Evolutionary conservation across 208 protist species (phyloP), one percentile per base, ranked within the genome.

Genomic region (Entamoeba invadens): DNA sequence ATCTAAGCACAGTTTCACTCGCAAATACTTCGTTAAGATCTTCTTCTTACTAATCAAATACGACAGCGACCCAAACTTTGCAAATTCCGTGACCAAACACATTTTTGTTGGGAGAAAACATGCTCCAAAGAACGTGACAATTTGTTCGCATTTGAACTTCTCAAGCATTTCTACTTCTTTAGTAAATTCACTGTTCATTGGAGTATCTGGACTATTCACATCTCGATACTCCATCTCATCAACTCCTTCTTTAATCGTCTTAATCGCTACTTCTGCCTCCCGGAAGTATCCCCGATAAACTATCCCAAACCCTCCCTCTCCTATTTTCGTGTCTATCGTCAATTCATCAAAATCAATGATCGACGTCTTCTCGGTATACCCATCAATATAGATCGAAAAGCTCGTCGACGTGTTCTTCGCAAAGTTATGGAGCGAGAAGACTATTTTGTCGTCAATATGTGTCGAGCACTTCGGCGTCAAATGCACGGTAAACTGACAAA

Each of bases 81-180:
- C 45, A 91, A 93, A 96, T 92, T 96, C 96, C 3, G 95, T 96
- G 2, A 96, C 93, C 42, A 96, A 93, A 46, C 93, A 94, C 16
- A 96, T 51, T 45, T 96, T 95, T 45, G 93, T 94, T 50, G 94
- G 92, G 44, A 94, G 18, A 16, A 95, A 96, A 38, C 94, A 96
- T 14, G 94, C 96, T 31, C 95, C 96, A 95, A 96, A 96, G 51
- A 96, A 95, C 16, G 95, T 94, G 3, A 96, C 92, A 31, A 96
- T 95, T 45, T 96, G 95, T 35, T 95, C 95, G 77, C 96, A 95
- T 46, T 94, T 57, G n/a, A 96, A 45, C 44, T 91, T 92, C 10
- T 50, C 93, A 1, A 96, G 44, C 46, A 96, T 94, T 2, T 92
- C 92, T 18, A 96, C 94, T 44, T 96, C 95, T 91, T 94, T 95